Conservation (phyloP, 495 filamentous ascomycete species). For the Friedmanniomyces simplex region DNA sequence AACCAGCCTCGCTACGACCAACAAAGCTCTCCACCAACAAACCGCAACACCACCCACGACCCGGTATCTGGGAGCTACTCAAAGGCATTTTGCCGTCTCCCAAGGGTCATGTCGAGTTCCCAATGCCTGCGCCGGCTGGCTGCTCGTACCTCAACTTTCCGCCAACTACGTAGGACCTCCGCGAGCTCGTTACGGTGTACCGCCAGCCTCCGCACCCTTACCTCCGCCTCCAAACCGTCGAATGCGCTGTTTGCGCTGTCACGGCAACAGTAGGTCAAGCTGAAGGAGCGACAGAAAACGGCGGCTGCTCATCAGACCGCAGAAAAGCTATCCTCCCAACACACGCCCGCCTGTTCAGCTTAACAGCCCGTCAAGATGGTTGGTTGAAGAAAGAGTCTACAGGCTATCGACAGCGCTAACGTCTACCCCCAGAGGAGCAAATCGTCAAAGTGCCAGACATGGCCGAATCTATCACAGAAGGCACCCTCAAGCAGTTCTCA, state of each 20-base stretch:
- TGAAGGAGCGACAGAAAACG: background rate
- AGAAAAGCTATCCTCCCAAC: constrained; percentile 12
- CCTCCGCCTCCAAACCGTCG: background rate
- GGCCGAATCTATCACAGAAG: constrained; percentile 98
- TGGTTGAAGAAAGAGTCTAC: background rate
- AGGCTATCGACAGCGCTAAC: background rate
- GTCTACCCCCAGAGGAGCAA: constrained; percentile 47
- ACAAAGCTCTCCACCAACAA: background rate
- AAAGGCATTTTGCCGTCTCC: constrained; percentile 15
- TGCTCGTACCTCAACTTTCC: constrained; percentile 15
- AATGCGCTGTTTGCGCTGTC: background rate
- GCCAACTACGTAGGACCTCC: background rate
- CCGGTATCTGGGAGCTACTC: constrained; percentile 1
- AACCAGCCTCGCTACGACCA: background rate
- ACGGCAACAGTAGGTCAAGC: constrained; percentile 5
- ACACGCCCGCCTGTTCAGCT: constrained; percentile 18
- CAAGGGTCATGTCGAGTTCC: constrained; percentile 27
- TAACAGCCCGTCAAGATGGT: constrained; percentile 23
- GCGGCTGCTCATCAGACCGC: background rate
- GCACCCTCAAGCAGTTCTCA: constrained; percentile 88
- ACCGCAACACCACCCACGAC: background rate
- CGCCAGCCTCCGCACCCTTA: background rate
- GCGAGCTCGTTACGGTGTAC: constrained; percentile 2
- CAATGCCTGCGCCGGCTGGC: constrained; percentile 30
- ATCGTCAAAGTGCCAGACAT: constrained; percentile 92